Conservation (phyloP, 148 eudicot genomes). For the Chenopodium formosanum region DNA sequence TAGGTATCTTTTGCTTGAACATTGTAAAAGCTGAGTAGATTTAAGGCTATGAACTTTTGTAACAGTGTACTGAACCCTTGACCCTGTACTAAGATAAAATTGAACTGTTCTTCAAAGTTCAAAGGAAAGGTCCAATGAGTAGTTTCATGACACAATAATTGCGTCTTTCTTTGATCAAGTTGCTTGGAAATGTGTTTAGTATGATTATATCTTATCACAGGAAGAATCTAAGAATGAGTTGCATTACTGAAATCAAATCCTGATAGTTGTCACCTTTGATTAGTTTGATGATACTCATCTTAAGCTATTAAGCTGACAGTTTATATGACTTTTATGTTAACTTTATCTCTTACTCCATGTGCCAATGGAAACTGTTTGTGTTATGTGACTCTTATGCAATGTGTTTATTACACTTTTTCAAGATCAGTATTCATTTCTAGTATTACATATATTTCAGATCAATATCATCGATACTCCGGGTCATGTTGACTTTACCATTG, state of each 20-base stretch:
- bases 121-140: background rate
- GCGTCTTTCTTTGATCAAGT: background rate
- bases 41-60: background rate
- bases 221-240: background rate
- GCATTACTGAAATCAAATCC: background rate
- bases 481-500: constrained; percentile 98
- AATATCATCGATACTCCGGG: constrained; percentile 98
- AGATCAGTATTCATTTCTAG: background rate
- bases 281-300: background rate
- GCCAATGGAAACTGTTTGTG: background rate
- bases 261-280: background rate
- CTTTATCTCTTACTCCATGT: background rate
- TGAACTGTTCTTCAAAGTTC: background rate
- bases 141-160: background rate
- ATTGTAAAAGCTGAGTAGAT: background rate
- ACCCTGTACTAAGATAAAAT: too few relatives aligned
- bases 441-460: constrained; percentile 45
- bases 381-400: background rate
- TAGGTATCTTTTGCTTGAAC: background rate
- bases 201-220: background rate
- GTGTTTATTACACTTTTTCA: background rate
- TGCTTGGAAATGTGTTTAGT: background rate
- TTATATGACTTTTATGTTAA: background rate
- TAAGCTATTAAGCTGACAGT: background rate
- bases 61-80: background rate